A percentile compares a stretch with the other conserved stretches of the same genome.
These are phyloP conservation scores for Amylocarpus encephaloides DNA, from an alignment of 2,329 filamentous ascomycete species.

Conservation along the genomic window DNA sequence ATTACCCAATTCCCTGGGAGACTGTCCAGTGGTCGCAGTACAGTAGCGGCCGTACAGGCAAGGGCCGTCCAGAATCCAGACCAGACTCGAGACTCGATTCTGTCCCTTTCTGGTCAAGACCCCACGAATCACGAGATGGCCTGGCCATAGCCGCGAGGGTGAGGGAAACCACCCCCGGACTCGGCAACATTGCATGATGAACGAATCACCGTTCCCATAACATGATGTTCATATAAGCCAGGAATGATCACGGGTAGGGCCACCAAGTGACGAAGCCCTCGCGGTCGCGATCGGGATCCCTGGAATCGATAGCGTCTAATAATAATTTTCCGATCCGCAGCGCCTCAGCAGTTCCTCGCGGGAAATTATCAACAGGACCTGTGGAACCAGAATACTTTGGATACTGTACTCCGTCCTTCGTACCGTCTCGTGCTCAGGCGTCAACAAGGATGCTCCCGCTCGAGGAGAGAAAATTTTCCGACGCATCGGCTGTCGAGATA, in stretches of 20 bases:
- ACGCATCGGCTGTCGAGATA: neutral
- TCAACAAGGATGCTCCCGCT: neutral
- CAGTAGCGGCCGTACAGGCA: no score
- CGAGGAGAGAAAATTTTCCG: constrained; percentile 5
- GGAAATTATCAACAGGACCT: constrained; percentile 6
- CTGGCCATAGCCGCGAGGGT: constrained; percentile 21
- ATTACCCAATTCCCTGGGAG: no score
- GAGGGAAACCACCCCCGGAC: constrained; percentile 1
- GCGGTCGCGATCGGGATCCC: constrained; percentile 7
- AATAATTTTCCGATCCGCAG: constrained; percentile 8
- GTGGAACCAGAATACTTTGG: no score
- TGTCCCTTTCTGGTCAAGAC: no score
- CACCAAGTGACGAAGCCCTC: constrained; percentile 13
- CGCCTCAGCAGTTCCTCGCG: neutral
- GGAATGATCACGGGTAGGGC: constrained; percentile 11
- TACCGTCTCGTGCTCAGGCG: neutral
- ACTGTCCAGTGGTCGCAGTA: no score
- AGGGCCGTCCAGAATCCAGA: no score
- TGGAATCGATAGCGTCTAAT: constrained; percentile 17
- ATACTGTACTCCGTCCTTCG: no score
- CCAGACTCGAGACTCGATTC: no score
- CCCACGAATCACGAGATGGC: constrained; percentile 5
- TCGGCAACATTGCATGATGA: constrained; percentile 15
- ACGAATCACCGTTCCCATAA: constrained; percentile 18
- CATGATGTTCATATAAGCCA: constrained; percentile 23